Evolutionary conservation across 805 yeast genomes (phyloP).

Genomic region (Yueomyces sp.): DNA sequence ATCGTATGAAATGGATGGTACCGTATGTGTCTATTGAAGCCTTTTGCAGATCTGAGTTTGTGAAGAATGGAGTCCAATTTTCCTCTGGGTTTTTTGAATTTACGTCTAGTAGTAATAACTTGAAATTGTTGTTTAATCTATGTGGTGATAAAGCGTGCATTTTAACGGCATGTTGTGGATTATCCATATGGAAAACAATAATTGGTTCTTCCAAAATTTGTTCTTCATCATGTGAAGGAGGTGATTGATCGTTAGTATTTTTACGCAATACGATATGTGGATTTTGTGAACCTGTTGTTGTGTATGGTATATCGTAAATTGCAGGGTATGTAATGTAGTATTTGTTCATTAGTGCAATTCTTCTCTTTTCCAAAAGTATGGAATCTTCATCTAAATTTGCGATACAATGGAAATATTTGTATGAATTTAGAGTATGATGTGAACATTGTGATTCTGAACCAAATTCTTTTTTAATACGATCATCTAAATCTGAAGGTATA

Average conservation of each 20-base stretch:
- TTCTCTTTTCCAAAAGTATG: slow-evolving; percentile 6
- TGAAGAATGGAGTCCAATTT: slow-evolving; percentile 8
- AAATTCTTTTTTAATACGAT: slow-evolving; percentile 1
- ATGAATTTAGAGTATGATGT: slow-evolving; percentile 1
- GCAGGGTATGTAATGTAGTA: slow-evolving; percentile 7
- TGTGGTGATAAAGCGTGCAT: slow-evolving; percentile 4
- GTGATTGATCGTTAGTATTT: background rate
- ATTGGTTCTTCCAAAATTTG: slow-evolving; percentile 5
- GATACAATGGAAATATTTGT: slow-evolving; percentile 11
- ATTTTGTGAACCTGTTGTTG: slow-evolving; percentile 6
- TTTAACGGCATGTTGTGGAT: background rate
- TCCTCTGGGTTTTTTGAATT: slow-evolving; percentile 1
- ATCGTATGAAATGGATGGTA: slow-evolving; percentile 8
- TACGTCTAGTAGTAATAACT: background rate
- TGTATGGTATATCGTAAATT: slow-evolving; percentile 3
- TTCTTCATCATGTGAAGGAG: no score
- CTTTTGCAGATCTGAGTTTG: slow-evolving; percentile 1
- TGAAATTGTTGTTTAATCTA: slow-evolving; percentile 1
- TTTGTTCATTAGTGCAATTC: slow-evolving; percentile 1
- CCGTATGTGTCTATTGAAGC: slow-evolving; percentile 10
- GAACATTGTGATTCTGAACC: background rate
- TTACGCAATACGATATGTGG: slow-evolving; percentile 6
- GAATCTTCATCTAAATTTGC: slow-evolving; percentile 5
- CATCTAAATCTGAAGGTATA: slow-evolving; percentile 1
- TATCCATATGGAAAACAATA: slow-evolving; percentile 4